Conservation (phyloP, 305 asterid genomes). For the Fraxinus sp. region DNA sequence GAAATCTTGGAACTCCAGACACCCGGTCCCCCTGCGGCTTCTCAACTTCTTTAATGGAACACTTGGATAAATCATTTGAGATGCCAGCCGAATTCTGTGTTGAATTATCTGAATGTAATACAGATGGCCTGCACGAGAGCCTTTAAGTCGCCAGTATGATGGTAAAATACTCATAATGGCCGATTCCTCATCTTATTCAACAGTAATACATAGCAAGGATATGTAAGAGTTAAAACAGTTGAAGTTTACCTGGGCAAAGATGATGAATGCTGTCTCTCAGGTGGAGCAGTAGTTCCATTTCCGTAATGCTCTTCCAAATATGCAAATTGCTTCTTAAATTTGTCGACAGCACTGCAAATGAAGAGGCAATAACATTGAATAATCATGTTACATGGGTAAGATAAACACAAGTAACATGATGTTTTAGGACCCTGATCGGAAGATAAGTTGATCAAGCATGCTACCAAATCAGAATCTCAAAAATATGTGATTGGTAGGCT, state of each 20-base stretch:
- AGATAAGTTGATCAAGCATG: background rate
- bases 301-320: slow-evolving; percentile 92
- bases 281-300: slow-evolving; percentile 76
- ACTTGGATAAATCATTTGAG: slow-evolving; percentile 70
- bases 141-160: slow-evolving; percentile 21
- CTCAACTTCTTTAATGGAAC: slow-evolving; percentile 71
- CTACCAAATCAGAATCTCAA: background rate
- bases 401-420: background rate
- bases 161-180: background rate
- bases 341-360: slow-evolving; percentile 79
- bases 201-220: background rate
- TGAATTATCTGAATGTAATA: slow-evolving; percentile 64
- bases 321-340: slow-evolving; percentile 94
- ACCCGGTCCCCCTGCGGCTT: slow-evolving; percentile 53
- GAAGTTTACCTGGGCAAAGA: slow-evolving; percentile 77
- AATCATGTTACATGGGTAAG: background rate
- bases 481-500: background rate
- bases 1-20: slow-evolving; percentile 63
- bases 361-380: background rate
- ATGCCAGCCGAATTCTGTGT: slow-evolving; percentile 52
- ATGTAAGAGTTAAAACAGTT: background rate
- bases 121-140: slow-evolving; percentile 58
- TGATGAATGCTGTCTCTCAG: slow-evolving; percentile 90
- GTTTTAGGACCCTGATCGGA: background rate
- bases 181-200: background rate